Evolutionary conservation across 768 basidiomycete genomes (phyloP).

Genomic region (Lentinula guzmanii): DNA sequence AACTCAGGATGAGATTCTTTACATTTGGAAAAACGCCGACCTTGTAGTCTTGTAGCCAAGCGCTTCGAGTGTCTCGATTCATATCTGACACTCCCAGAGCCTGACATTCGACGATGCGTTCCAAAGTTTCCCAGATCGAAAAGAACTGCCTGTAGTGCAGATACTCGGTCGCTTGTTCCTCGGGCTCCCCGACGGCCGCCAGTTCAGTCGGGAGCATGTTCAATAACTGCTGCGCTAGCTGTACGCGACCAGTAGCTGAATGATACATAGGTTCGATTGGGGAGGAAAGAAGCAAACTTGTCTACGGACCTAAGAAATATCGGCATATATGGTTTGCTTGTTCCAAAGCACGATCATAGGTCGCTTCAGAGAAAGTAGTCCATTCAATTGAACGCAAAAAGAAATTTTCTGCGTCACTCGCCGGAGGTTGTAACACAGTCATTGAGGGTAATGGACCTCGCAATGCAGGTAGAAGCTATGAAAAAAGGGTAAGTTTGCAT

Average conservation of each 20-base stretch:
- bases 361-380: slow-evolving; percentile 75
- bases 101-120: slow-evolving; percentile 55
- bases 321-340: slow-evolving; percentile 86
- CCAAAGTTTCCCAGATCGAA: slow-evolving; percentile 62
- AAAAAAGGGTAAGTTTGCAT: slow-evolving; percentile 6
- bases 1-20: neutral
- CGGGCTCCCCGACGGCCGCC: slow-evolving; percentile 55
- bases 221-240: slow-evolving; percentile 56
- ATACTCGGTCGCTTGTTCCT: slow-evolving; percentile 69
- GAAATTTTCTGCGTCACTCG: slow-evolving; percentile 53
- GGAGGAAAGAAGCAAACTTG: neutral
- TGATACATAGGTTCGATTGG: neutral
- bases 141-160: slow-evolving; percentile 81
- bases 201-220: slow-evolving; percentile 60
- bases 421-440: slow-evolving; percentile 47
- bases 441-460: slow-evolving; percentile 58
- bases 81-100: slow-evolving; percentile 49
- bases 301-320: slow-evolving; percentile 74
- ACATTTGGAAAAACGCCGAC: slow-evolving; percentile 25
- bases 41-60: slow-evolving; percentile 64
- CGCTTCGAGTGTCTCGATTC: slow-evolving; percentile 49
- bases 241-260: slow-evolving; percentile 67
- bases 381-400: slow-evolving; percentile 90
- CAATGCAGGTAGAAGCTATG: slow-evolving; percentile 44
- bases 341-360: slow-evolving; percentile 72